Conservation (phyloP, 1,139 yeast genomes). For the Geotrichum klebahnii region DNA sequence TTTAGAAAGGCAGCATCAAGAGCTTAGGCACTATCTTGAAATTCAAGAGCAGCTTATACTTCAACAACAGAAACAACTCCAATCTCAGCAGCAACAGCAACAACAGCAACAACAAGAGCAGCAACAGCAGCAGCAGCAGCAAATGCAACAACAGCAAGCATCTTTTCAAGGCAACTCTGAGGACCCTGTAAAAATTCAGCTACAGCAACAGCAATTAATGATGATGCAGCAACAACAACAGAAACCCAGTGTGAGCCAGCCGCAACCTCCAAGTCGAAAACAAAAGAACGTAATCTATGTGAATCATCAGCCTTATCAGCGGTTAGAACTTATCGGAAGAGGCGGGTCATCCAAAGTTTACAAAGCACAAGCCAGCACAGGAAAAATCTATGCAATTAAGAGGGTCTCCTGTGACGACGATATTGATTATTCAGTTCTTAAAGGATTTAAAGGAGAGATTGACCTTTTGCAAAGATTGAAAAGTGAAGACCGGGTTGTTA, state of each 20-base stretch:
- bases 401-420: constrained; percentile 70
- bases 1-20: constrained; percentile 22
- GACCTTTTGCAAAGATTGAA: constrained; percentile 61
- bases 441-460: constrained; percentile 87
- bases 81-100: constrained; percentile 6
- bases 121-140: constrained; percentile 12
- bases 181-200: constrained; percentile 3
- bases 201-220: background rate
- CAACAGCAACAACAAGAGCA: constrained; percentile 7
- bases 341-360: constrained; percentile 95
- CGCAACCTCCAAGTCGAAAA: constrained; percentile 23
- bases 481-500: constrained; percentile 69
- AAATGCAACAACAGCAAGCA: constrained; percentile 12
- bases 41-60: constrained; percentile 20
- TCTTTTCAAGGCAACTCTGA: constrained; percentile 4
- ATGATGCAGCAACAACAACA: constrained; percentile 21
- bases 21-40: constrained; percentile 20
- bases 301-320: constrained; percentile 65
- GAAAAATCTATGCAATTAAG: constrained; percentile 69
- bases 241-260: constrained; percentile 12
- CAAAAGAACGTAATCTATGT: constrained; percentile 39
- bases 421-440: constrained; percentile 67
- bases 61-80: constrained; percentile 19
- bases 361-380: constrained; percentile 59
- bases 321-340: constrained; percentile 74